A percentile compares a stretch with the other conserved stretches of the same genome.
phyloP scores from a whole-genome alignment of 352 stramenopile genomes.

The Phytophthora pluvialis region DNA sequence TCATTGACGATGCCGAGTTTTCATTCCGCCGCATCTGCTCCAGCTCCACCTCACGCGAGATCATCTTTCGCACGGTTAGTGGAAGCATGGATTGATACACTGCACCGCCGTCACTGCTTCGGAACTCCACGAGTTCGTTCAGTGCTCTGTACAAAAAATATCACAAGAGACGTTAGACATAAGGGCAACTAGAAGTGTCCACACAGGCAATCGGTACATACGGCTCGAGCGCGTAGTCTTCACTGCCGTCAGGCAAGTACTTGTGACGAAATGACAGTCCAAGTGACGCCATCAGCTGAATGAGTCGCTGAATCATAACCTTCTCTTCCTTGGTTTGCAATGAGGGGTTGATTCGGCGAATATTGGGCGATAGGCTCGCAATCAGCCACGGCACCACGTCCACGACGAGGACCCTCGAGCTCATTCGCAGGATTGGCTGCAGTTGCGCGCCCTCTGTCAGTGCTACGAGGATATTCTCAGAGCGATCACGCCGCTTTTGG shows the following conservation, averaged over 20 bases:
- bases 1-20: constrained; percentile 21
- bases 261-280: constrained; percentile 80
- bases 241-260: constrained; percentile 64
- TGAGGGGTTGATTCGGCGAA: constrained; percentile 63
- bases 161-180: constrained; percentile 3
- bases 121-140: constrained; percentile 76
- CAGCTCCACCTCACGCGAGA: constrained; percentile 81
- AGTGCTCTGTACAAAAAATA: constrained; percentile 49
- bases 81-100: constrained; percentile 53
- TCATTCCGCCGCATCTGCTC: constrained; percentile 81
- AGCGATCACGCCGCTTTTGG: constrained; percentile 63
- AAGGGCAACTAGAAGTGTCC: not conserved
- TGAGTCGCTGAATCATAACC: constrained; percentile 65
- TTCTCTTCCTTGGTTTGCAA: constrained; percentile 76
- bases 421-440: constrained; percentile 64
- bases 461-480: constrained; percentile 69
- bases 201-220: constrained; percentile 40
- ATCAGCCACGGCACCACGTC: constrained; percentile 84
- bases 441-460: constrained; percentile 69
- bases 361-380: constrained; percentile 62
- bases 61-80: constrained; percentile 73
- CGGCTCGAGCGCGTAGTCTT: constrained; percentile 82
- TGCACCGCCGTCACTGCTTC: constrained; percentile 37
- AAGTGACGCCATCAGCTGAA: constrained; percentile 80
- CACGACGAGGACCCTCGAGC: constrained; percentile 62